These are phyloP conservation scores for Santalum album DNA, from an alignment of 164 flowering plant species.

Conservation along the genomic window DNA sequence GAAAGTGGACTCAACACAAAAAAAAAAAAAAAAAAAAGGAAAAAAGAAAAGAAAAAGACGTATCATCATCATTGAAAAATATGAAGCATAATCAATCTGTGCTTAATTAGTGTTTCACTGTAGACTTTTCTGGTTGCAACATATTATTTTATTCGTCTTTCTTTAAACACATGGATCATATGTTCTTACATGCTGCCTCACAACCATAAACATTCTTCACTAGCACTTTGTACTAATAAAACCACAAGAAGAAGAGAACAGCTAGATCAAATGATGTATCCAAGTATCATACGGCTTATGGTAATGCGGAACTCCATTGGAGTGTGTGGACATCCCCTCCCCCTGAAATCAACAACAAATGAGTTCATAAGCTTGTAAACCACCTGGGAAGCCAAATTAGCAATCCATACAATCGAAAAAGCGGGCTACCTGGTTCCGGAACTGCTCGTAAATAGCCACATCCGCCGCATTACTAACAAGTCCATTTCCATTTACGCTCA, in stretches of 20 bases:
- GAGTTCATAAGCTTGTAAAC: neutral
- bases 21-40: too few relatives aligned
- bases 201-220: too few relatives aligned
- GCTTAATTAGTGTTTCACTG: neutral
- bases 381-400: neutral
- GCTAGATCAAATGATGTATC: too few relatives aligned
- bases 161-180: too few relatives aligned
- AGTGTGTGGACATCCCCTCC: slow-evolving; percentile 10
- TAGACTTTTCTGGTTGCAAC: too few relatives aligned
- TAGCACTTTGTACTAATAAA: too few relatives aligned
- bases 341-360: slow-evolving; percentile 20
- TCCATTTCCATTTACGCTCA: slow-evolving; percentile 38
- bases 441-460: slow-evolving; percentile 75
- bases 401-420: neutral
- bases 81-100: neutral
- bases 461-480: slow-evolving; percentile 44
- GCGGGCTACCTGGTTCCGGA: slow-evolving; percentile 42
- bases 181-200: too few relatives aligned
- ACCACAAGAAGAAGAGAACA: too few relatives aligned
- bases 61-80: neutral
- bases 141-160: too few relatives aligned
- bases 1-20: too few relatives aligned
- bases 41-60: neutral
- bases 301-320: slow-evolving; percentile 19
- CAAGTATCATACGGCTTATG: too few relatives aligned